Evolutionary conservation across 2,329 filamentous ascomycete species (phyloP).

Genomic region (Colletotrichum sansevieriae): DNA sequence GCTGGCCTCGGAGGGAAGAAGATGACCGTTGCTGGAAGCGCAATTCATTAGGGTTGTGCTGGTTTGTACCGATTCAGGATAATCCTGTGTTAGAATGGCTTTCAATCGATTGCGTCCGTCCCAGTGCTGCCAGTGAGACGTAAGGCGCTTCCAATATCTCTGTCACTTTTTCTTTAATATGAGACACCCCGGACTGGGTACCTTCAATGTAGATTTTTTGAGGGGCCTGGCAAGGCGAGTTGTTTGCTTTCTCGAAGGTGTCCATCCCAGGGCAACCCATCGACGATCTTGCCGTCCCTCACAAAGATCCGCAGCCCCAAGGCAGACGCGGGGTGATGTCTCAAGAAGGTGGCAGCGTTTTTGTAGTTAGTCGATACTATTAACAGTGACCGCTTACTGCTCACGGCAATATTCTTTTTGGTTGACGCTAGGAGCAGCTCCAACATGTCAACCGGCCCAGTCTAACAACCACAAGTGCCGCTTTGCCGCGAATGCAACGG

Average conservation of each 20-base stretch:
- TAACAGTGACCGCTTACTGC: not conserved
- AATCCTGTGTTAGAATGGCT: not conserved
- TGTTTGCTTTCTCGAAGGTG: conserved; percentile 38
- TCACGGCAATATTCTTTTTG: no score
- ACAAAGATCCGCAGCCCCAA: conserved; percentile 23
- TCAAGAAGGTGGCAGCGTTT: not conserved
- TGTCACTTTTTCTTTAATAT: conserved; percentile 6
- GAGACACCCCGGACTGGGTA: conserved; percentile 35
- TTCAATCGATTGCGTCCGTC: not conserved
- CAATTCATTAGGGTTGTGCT: no score
- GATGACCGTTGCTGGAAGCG: not conserved
- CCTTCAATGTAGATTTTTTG: conserved; percentile 26
- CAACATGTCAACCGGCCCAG: not conserved
- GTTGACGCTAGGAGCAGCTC: conserved; percentile 1
- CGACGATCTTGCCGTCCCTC: conserved; percentile 32
- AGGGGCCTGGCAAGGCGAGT: conserved; percentile 24
- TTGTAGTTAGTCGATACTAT: conserved; percentile 1
- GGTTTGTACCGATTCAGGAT: not conserved
- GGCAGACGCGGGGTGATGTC: not conserved
- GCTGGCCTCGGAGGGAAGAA: no score
- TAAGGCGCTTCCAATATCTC: conserved; percentile 14
- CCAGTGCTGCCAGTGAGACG: not conserved
- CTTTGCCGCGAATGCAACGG: conserved; percentile 30
- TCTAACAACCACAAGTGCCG: conserved; percentile 27
- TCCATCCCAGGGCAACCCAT: conserved; percentile 21